Evolutionary conservation across 2,329 filamentous ascomycete species (phyloP), one percentile per base, ranked within the genome.

Genomic region (Lecanicillium sp.): DNA sequence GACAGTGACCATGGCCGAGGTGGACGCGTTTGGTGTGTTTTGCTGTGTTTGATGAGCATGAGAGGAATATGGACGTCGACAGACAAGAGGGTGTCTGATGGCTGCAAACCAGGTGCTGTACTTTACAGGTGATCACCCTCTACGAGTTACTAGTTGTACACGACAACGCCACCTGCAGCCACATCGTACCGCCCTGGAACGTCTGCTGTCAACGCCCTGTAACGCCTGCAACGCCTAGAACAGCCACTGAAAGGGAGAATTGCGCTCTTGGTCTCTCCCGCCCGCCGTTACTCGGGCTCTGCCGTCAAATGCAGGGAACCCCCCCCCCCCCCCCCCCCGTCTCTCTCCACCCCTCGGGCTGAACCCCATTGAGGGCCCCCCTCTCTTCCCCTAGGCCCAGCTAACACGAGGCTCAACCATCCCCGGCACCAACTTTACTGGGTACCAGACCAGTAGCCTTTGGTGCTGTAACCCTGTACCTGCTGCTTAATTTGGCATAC

Each of bases 371-470:
- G n/a, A n/a, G n/a, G n/a, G n/a, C n/a, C n/a, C n/a, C n/a, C n/a
- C n/a, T n/a, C n/a, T n/a, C n/a, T 10, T 15, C 35, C 27, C 21
- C 21, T 41, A 47, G 44, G 27, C 33, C 21, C 19, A 20, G 37
- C 44, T 47, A 47, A 47, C 44, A 47, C 44, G 44, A 47, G 44
- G 20, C 40, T n/a, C 15, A 45, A 23, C 33, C 43, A 29, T 23
- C 5, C 27, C 35, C 15, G 15, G 6, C 20, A 29, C 26, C 12
- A 29, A 29, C 7, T 24, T 12, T n/a, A n/a, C 20, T 8, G 17
- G 12, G 23, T 11, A 14, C 11, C 14, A 26, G 15, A 15, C 39
- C 10, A n/a, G n/a, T n/a, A n/a, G n/a, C n/a, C n/a, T n/a, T n/a
- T n/a, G 29, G 11, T 11, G n/a, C 30, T 21, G 33, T 20, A 15